phyloP scores from a whole-genome alignment of 495 filamentous ascomycete species.

The Penicillium antarcticum region DNA sequence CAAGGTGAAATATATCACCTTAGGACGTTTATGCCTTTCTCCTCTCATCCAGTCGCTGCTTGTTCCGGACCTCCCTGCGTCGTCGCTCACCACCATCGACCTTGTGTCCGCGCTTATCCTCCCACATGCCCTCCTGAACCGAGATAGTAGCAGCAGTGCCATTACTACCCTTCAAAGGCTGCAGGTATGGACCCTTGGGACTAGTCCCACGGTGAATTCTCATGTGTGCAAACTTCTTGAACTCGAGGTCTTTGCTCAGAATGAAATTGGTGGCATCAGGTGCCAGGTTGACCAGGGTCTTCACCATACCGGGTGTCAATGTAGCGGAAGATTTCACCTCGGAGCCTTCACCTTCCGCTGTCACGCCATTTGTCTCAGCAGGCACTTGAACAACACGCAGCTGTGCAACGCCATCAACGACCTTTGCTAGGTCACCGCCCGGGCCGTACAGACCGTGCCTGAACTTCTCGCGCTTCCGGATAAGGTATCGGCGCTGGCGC shows the following conservation, averaged over 20 bases:
- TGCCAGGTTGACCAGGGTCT: slow-evolving; percentile 72
- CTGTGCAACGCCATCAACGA: slow-evolving; percentile 68
- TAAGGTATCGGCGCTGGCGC: slow-evolving; percentile 74
- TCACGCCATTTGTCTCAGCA: slow-evolving; percentile 4
- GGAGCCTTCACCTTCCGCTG: neutral
- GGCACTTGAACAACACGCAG: slow-evolving; percentile 65
- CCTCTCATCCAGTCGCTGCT: slow-evolving; percentile 53
- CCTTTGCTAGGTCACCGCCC: slow-evolving; percentile 72
- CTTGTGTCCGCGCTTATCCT: slow-evolving; percentile 77
- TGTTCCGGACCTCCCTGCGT: slow-evolving; percentile 74
- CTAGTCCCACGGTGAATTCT: slow-evolving; percentile 60
- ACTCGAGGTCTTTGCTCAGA: slow-evolving; percentile 20
- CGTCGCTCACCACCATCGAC: slow-evolving; percentile 95
- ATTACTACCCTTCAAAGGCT: slow-evolving; percentile 58
- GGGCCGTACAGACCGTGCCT: slow-evolving; percentile 69
- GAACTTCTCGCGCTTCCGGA: slow-evolving; percentile 83
- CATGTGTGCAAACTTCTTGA: slow-evolving; percentile 57
- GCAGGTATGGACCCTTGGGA: slow-evolving; percentile 69
- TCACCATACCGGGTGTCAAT: slow-evolving; percentile 51
- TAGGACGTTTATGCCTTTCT: slow-evolving; percentile 29
- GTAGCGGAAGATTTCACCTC: slow-evolving; percentile 32
- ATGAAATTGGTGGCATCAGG: slow-evolving; percentile 43
- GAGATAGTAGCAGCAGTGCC: slow-evolving; percentile 60
- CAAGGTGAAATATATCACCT: neutral
- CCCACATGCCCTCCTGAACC: slow-evolving; percentile 85